Evolutionary conservation across 1,284 basidiomycete genomes (phyloP), one percentile per base, ranked within the genome.

Genomic region (Ganoderma sinense): DNA sequence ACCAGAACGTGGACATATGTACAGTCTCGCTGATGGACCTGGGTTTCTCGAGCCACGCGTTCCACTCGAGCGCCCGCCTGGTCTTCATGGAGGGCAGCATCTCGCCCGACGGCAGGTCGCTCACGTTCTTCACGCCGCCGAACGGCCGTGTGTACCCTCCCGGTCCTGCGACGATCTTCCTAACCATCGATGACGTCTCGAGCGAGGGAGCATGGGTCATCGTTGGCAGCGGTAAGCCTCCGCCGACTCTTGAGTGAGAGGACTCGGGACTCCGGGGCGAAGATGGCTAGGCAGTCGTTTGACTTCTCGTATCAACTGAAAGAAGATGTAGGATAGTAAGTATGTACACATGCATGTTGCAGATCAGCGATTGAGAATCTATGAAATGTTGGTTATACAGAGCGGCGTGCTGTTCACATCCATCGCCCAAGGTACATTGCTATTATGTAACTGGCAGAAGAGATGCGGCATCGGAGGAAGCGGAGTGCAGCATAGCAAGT

Each of bases 141-240:
- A 84, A 82, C 65, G 82, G 82, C 66, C 78, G 81, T 14, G 80
- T 88, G 26, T 86, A 85, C 73, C 86, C 86, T 10, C 85, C 87
- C 33, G 89, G 88, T 13, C 87, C 87, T 16, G 88, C 81, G 71
- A 76, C 63, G 74, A 80, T 81, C 77, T 89, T 79, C 83, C 78
- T 78, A 76, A 85, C 75, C 72, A 80, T 88, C 36, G 84, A 87
- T 71, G 87, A 85, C 40, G 83, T 88, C 3, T 84, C 85, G 5
- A 85, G 83, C 64, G 72, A 78, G 29, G 87, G 86, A 18, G 79
- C 78, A 59, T 80, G 82, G 71, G 78, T 86, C 11, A 82, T 87
- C 78, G 75, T 88, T 62, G 87, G 87, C n/a, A 81, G 76, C 66
- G 84, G 84, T 4, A 71, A 67, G 31, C 16, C 72, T n/a, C 74